Percentiles rank a stretch among this genome's conserved stretches.
These are phyloP conservation scores for Cadophora sp. DNA, from an alignment of 2,329 filamentous ascomycete genomes.

Conservation along the genomic window DNA sequence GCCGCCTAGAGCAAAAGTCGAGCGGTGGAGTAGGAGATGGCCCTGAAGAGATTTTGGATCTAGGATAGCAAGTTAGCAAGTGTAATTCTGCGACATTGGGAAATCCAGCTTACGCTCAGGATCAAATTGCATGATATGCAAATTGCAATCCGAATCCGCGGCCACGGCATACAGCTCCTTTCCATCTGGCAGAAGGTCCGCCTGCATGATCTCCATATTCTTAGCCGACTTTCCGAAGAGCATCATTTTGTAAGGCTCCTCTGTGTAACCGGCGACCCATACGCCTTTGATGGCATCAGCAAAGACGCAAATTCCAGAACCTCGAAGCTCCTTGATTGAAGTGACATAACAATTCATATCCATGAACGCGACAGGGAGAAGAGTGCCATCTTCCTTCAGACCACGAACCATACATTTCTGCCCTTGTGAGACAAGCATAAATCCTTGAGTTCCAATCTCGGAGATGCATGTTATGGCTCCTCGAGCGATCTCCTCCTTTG, in stretches of 20 bases:
- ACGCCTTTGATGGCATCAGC: constrained; percentile 92
- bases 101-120: constrained; percentile 78
- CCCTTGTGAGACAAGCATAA: constrained; percentile 88
- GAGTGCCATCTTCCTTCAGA: constrained; percentile 90
- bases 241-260: constrained; percentile 96
- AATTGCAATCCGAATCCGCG: constrained; percentile 81
- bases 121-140: constrained; percentile 92
- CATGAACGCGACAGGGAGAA: constrained; percentile 94
- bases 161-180: constrained; percentile 83
- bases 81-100: constrained; percentile 4
- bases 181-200: constrained; percentile 88
- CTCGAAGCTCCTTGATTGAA: constrained; percentile 80
- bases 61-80: constrained; percentile 47
- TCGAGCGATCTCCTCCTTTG: constrained; percentile 88
- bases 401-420: constrained; percentile 98
- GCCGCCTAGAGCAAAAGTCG: constrained; percentile 84
- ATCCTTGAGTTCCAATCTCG: constrained; percentile 84
- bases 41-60: constrained; percentile 94
- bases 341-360: constrained; percentile 96
- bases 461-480: constrained; percentile 89
- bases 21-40: constrained; percentile 83
- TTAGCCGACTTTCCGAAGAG: constrained; percentile 88
- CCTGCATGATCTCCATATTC: constrained; percentile 77
- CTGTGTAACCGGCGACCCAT: constrained; percentile 95
- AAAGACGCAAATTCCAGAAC: constrained; percentile 85